Conservation (phyloP, 805 yeast genomes). For the Grigorovia yakushimaensis region DNA sequence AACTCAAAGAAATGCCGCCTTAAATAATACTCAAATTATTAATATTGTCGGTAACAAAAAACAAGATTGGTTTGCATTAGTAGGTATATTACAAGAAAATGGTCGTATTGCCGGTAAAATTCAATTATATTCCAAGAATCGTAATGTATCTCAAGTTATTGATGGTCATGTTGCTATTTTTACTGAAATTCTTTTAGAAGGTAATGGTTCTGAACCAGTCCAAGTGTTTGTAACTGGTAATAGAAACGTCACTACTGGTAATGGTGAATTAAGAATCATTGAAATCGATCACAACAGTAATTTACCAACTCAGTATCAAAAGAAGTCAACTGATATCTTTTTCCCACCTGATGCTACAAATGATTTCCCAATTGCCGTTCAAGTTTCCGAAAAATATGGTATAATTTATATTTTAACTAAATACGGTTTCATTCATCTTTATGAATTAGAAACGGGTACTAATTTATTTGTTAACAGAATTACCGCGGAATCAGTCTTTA, state of each 20-base stretch:
- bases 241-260: conserved; percentile 66
- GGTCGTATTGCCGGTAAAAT: conserved; percentile 94
- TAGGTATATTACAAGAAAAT: conserved; percentile 89
- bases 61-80: conserved; percentile 87
- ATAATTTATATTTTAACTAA: conserved; percentile 84
- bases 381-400: conserved; percentile 78
- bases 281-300: conserved; percentile 91
- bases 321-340: conserved; percentile 85
- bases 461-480: conserved; percentile 93
- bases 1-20: conserved; percentile 73
- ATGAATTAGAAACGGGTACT: conserved; percentile 86
- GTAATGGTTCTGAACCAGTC: conserved; percentile 57
- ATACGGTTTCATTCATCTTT: conserved; percentile 91
- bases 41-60: conserved; percentile 75
- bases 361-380: conserved; percentile 93
- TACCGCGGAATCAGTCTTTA: conserved; percentile 90
- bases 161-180: conserved; percentile 96
- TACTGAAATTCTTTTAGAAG: conserved; percentile 64
- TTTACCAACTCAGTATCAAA: conserved; percentile 65
- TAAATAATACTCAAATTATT: conserved; percentile 79
- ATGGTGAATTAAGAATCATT: conserved; percentile 77
- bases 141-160: conserved; percentile 91
- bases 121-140: conserved; percentile 78
- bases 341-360: conserved; percentile 94
- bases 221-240: conserved; percentile 90